A percentile compares a stretch with the other conserved stretches of the same genome.
Conservation (phyloP, 2,329 filamentous ascomycete genomes). For the Talaromyces piceae region DNA sequence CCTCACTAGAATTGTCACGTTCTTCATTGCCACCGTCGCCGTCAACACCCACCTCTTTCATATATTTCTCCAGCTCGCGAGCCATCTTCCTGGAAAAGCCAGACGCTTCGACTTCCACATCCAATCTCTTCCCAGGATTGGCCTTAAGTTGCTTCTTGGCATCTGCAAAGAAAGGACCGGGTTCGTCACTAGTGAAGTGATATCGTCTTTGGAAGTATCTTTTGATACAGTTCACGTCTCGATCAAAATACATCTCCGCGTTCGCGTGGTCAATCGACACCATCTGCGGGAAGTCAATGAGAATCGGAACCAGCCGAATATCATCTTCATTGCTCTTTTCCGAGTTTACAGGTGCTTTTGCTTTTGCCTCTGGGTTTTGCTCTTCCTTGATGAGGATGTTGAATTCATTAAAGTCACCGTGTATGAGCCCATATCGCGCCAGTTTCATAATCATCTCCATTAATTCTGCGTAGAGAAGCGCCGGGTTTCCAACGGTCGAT, state of each 20-base stretch:
- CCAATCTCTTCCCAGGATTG: conserved; percentile 62
- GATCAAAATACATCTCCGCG: conserved; percentile 94
- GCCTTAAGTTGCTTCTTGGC: conserved; percentile 63
- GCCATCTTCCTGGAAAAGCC: conserved; percentile 97
- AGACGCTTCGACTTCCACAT: conserved; percentile 82
- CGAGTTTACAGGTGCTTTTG: conserved; percentile 29
- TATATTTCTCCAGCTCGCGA: conserved; percentile 85
- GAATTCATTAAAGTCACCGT: conserved; percentile 99
- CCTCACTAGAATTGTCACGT: conserved; percentile 29
- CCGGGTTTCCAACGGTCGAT: conserved; percentile 71
- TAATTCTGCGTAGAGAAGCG: conserved; percentile 80
- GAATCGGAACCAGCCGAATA: conserved; percentile 62
- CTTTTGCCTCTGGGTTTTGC: conserved; percentile 26
- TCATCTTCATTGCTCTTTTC: conserved; percentile 21
- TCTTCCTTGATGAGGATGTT: conserved; percentile 90
- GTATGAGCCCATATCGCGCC: conserved; percentile 81
- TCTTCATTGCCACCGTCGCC: conserved; percentile 39
- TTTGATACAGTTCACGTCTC: conserved; percentile 92
- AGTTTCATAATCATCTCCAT: conserved; percentile 79
- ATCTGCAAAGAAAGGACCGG: conserved; percentile 78
- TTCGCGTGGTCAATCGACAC: conserved; percentile 90
- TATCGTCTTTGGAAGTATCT: conserved; percentile 86
- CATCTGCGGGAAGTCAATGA: conserved; percentile 99
- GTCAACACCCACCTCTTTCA: conserved; percentile 62
- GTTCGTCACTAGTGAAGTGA: conserved; percentile 72